These are phyloP conservation scores for Suillus subluteus DNA, from an alignment of 768 basidiomycete genomes.

Conservation along the genomic window DNA sequence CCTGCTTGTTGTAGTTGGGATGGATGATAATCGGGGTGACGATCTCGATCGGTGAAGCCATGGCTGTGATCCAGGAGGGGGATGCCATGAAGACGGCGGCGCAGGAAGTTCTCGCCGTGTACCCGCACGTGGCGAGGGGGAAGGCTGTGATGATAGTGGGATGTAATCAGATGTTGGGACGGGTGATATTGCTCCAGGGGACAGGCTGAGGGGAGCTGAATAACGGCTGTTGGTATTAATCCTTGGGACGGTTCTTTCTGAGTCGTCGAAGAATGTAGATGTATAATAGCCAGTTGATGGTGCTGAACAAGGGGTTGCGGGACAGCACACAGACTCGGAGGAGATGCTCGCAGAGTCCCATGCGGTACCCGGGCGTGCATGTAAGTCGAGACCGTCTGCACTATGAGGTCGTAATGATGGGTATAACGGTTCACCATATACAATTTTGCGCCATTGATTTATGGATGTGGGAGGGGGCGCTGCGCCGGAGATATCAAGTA, in stretches of 20 bases:
- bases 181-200: slow-evolving; percentile 31
- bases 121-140: slow-evolving; percentile 20
- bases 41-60: slow-evolving; percentile 40
- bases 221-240: slow-evolving; percentile 13
- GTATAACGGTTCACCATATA: slow-evolving; percentile 45
- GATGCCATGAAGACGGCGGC: slow-evolving; percentile 35
- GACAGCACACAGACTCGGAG: slow-evolving; percentile 51
- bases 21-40: slow-evolving; percentile 36
- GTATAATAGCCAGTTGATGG: slow-evolving; percentile 40
- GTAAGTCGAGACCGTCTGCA: slow-evolving; percentile 24
- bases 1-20: slow-evolving; percentile 13
- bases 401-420: slow-evolving; percentile 41
- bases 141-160: slow-evolving; percentile 25
- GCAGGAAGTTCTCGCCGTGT: slow-evolving; percentile 32
- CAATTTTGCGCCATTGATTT: slow-evolving; percentile 46
- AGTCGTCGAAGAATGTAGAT: slow-evolving; percentile 26
- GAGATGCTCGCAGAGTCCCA: slow-evolving; percentile 44
- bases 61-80: slow-evolving; percentile 32
- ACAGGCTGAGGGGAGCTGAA: slow-evolving; percentile 18
- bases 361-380: slow-evolving; percentile 28
- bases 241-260: slow-evolving; percentile 19
- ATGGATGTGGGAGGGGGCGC: slow-evolving; percentile 36
- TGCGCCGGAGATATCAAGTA: slow-evolving; percentile 33
- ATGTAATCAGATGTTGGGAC: slow-evolving; percentile 35
- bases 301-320: slow-evolving; percentile 42